Evolutionary conservation across 2,329 filamentous ascomycete genomes (phyloP), one percentile per base, ranked within the genome.

Genomic region (Colletotrichum noveboracense): DNA sequence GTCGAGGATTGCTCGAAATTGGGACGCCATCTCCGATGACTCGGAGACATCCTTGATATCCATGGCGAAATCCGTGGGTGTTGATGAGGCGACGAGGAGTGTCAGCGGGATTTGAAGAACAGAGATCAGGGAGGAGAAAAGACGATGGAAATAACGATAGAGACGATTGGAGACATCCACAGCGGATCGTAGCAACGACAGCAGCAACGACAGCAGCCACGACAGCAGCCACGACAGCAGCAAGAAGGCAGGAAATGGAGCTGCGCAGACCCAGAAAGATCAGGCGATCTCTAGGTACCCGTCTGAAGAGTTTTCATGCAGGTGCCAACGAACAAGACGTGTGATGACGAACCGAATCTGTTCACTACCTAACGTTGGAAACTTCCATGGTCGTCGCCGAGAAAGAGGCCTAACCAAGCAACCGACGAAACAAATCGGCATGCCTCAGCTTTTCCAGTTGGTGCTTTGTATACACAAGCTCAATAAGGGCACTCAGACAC

Each of bases 21-120:
- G 26, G 4, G 10, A 10, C 5, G 12, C 36, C 10, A 62, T 28
- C 5, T 61, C 18, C 36, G 52, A 55, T 3, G 12, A n/a, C 18
- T 24, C 10, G 10, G 68, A 66, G 8, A 66, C 61, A 26, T 61
- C 72, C 16, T 61, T 71, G 52, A 60, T 8, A 8, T 74, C 61
- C 72, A 66, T 74, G 61, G 5, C n/a, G 38, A 16, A 21, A 2
- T n/a, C 1, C 3, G 18, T 4, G 18, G 38, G 18, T 12, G 5
- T 12, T 48, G 38, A 48, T 48, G 18, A 7, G 18, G 18, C 9
- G 9, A 6, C 9, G 38, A 48, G 18, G 9, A 48, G 9, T 48
- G 38, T 48, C 9, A 48, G 38, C 9, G 5, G 18, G 2, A n/a
- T 48, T 48, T 48, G 38, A 48, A 3, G 9, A 48, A 48, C 18